Conservation (phyloP, 345 rosid species). For the Melaleuca alternifolia region DNA sequence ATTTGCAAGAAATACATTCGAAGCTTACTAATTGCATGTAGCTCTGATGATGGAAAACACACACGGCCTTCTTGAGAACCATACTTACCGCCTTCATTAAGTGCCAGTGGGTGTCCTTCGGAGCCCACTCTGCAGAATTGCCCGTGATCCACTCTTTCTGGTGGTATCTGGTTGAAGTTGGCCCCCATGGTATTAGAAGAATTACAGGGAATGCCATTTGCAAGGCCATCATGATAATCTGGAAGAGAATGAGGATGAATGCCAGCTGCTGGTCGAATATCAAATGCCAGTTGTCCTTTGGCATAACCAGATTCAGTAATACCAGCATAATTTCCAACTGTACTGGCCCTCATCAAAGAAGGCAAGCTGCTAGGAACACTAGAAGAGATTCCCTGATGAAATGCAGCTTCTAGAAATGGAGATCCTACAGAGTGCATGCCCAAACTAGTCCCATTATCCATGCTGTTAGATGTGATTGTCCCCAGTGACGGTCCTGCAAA, state of each 20-base stretch:
- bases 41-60: background rate
- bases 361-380: slow-evolving; percentile 60
- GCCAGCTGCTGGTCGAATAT: slow-evolving; percentile 34
- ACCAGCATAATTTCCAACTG: slow-evolving; percentile 48
- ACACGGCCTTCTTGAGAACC: background rate
- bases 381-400: slow-evolving; percentile 33
- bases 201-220: slow-evolving; percentile 40
- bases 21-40: background rate
- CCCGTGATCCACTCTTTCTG: slow-evolving; percentile 46
- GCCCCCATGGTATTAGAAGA: slow-evolving; percentile 36
- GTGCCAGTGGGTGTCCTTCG: slow-evolving; percentile 20
- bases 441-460: slow-evolving; percentile 49
- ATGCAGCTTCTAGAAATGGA: slow-evolving; percentile 48
- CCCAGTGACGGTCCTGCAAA: slow-evolving; percentile 35
- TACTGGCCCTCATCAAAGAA: slow-evolving; percentile 43
- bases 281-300: slow-evolving; percentile 41
- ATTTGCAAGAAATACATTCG: background rate
- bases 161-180: slow-evolving; percentile 26
- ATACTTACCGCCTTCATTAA: slow-evolving; percentile 5
- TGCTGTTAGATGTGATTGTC: slow-evolving; percentile 25
- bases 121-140: slow-evolving; percentile 32
- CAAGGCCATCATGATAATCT: slow-evolving; percentile 52
- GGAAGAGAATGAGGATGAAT: slow-evolving; percentile 75
- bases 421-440: slow-evolving; percentile 34
- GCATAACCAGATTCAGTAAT: slow-evolving; percentile 37